Evolutionary conservation across 169 alveolate species (phyloP).

Genomic region (Sarcocystis neurona): DNA sequence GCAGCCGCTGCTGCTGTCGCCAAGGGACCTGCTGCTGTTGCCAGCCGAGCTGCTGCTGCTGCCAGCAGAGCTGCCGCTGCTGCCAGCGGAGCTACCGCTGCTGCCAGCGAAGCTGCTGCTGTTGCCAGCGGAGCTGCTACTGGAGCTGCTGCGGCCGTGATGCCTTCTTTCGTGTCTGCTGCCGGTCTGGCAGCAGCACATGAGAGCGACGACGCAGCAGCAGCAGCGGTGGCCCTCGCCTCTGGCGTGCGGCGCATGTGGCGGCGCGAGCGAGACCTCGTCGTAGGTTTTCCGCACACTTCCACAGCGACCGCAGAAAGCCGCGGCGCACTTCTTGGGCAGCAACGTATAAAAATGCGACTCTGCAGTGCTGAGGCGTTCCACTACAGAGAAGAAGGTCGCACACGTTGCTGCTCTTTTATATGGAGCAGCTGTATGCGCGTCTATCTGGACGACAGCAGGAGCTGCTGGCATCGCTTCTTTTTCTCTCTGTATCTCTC

Average conservation of each 20-base stretch:
- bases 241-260: slow-evolving; percentile 3
- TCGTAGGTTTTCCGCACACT: neutral
- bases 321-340: too few relatives aligned
- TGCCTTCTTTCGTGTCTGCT: slow-evolving; percentile 3
- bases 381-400: too few relatives aligned
- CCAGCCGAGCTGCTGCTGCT: too few relatives aligned
- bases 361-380: too few relatives aligned
- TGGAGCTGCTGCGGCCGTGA: neutral
- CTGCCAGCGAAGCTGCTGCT: too few relatives aligned
- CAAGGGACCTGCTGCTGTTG: too few relatives aligned
- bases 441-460: neutral
- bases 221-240: slow-evolving; percentile 29
- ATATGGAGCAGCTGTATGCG: neutral
- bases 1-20: too few relatives aligned
- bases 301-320: too few relatives aligned
- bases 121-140: neutral
- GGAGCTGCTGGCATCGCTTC: neutral
- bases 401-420: too few relatives aligned
- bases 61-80: too few relatives aligned
- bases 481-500: neutral
- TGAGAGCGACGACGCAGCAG: slow-evolving; percentile 30
- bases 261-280: neutral
- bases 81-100: too few relatives aligned
- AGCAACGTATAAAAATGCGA: too few relatives aligned
- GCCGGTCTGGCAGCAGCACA: slow-evolving; percentile 7